Evolutionary conservation across 352 stramenopile species (phyloP), one percentile per base, ranked within the genome.

Genomic region (Thalassiosira hispida): DNA sequence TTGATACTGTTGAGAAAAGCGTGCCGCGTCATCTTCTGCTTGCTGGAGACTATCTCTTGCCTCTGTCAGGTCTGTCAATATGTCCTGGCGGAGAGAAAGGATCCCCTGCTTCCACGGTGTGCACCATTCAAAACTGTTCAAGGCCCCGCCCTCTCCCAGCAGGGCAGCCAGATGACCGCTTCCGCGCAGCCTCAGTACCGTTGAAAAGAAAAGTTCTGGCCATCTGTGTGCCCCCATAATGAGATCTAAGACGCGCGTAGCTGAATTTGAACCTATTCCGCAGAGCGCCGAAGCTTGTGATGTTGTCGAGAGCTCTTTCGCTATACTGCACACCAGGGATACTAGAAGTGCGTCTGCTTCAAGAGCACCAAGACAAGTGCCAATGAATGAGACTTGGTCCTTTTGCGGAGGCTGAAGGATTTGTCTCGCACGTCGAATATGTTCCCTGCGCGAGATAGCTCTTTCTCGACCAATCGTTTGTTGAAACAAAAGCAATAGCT

Each of bases 171-270:
- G 27, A 53, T 76, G 53, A 35, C 51, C 75, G 47, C 51, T 35
- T 23, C 67, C 75, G 29, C 35, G 20, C 6, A 79, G 31, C 20
- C 61, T 79, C 25, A 79, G 8, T 20, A 83, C 65, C 8, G 33
- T 20, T 20, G 53, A 66, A 68, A 83, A 79, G 42, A 83, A 83
- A 29, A 83, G 51, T 23, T 75, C 60, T 16, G 49, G 11, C 75
- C 67, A 79, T 44, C 55, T 18, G 27, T 69, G 29, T 40, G 22
- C 38, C 7, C 20, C 47, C 75, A 79, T 79, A n/a, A 65, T 44
- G 25, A n/a, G 31, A 47, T 67, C 35, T 14, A 82, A 18, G 38
- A 78, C n/a, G 42, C 23, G 29, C 14, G 7, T 46, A 38, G 49
- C 38, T 46, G 33, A 27, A 49, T 66, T 2, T 44, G 60, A 66